A percentile compares a stretch with the other conserved stretches of the same genome.
These are phyloP conservation scores for Hysterangium stoloniferum DNA, from an alignment of 768 basidiomycete species.

Conservation along the genomic window DNA sequence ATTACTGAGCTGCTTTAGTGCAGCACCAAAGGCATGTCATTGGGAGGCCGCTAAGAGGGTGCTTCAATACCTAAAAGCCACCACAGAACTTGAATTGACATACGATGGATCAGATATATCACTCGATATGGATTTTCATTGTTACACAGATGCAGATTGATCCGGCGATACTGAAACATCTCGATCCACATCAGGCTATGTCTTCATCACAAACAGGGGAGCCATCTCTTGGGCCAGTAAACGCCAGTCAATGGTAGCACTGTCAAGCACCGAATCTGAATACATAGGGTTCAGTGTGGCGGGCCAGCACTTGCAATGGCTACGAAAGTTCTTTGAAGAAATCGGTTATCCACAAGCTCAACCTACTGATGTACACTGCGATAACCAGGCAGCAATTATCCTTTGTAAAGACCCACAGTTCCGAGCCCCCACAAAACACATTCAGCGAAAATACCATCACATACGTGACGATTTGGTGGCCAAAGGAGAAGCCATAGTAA, in stretches of 20 bases:
- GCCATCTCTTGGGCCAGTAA: constrained; percentile 20
- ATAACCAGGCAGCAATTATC: constrained; percentile 27
- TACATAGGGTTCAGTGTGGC: constrained; percentile 20
- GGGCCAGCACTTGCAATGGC: constrained; percentile 8
- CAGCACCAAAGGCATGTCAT: constrained; percentile 11
- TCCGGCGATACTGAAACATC: constrained; percentile 20
- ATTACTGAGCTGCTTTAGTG: constrained; percentile 5
- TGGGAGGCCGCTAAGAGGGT: no score
- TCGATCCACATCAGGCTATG: constrained; percentile 28
- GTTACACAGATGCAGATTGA: no score
- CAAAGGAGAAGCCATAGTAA: constrained; percentile 9
- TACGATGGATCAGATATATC: constrained; percentile 12
- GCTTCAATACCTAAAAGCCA: constrained; percentile 13
- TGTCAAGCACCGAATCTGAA: constrained; percentile 20
- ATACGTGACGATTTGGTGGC: constrained; percentile 6
- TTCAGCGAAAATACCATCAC: no score
- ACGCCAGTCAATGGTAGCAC: constrained; percentile 19
- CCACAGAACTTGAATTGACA: not conserved
- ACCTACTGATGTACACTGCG: constrained; percentile 18
- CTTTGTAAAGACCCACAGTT: constrained; percentile 21
- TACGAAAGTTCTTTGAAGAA: not conserved
- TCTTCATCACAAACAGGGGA: constrained; percentile 18
- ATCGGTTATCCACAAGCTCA: constrained; percentile 15
- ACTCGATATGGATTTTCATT: no score
- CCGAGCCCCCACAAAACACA: constrained; percentile 21